These are phyloP conservation scores for Scutellaria minor DNA, from an alignment of 257 asterid species.

Conservation along the genomic window DNA sequence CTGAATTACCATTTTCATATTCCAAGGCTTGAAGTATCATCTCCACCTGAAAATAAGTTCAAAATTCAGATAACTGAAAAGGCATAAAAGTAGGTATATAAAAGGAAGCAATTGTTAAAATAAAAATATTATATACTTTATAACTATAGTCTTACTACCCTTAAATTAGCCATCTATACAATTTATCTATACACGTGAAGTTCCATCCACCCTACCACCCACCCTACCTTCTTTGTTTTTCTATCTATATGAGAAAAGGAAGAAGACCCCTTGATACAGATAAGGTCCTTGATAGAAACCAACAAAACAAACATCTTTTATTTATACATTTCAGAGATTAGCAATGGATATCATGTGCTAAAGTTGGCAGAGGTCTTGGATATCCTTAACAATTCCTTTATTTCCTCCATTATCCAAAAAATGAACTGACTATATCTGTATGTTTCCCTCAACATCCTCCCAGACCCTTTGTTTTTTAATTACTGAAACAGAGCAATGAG, in stretches of 20 bases:
- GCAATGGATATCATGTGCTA: too few relatives aligned
- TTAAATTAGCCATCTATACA: neutral
- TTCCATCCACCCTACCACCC: too few relatives aligned
- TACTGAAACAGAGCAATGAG: neutral
- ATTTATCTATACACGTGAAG: neutral
- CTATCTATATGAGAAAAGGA: too few relatives aligned
- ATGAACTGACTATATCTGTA: too few relatives aligned
- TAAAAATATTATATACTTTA: conserved; percentile 6
- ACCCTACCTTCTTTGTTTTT: too few relatives aligned
- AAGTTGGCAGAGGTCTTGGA: too few relatives aligned
- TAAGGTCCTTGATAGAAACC: too few relatives aligned
- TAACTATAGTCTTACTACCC: conserved; percentile 10
- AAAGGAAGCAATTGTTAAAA: conserved; percentile 17
- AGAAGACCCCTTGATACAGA: too few relatives aligned
- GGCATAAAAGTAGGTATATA: neutral
- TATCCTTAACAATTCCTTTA: too few relatives aligned
- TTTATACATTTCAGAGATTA: too few relatives aligned
- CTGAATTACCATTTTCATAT: conserved; percentile 78
- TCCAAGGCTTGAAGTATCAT: conserved; percentile 98
- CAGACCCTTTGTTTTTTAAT: neutral
- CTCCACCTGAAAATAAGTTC: conserved; percentile 69
- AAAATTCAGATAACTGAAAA: conserved; percentile 30
- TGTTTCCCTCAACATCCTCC: neutral
- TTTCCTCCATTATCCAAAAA: too few relatives aligned
- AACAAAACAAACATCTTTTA: too few relatives aligned